Conservation (phyloP, 1,139 yeast genomes). For the Blastobotrys serpentis region DNA sequence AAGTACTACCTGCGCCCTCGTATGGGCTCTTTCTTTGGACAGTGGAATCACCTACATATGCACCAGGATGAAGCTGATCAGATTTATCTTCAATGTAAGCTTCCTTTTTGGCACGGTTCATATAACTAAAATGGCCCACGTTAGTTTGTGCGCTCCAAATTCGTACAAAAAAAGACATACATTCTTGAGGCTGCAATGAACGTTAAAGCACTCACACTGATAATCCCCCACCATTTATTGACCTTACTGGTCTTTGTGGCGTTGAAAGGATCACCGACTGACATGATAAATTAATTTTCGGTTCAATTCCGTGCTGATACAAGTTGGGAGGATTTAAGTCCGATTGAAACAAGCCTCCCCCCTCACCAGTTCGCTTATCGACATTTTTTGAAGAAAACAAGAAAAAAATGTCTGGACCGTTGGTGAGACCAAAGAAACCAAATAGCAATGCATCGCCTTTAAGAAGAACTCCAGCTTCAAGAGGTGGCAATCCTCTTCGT, state of each 20-base stretch:
- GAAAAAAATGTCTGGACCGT: conserved; percentile 16
- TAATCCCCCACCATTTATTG: conserved; percentile 36
- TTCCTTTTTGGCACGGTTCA: conserved; percentile 11
- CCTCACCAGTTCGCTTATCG: background rate
- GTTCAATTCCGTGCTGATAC: background rate
- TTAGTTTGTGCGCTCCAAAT: too few relatives aligned
- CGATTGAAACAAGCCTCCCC: background rate
- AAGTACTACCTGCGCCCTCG: conserved; percentile 42
- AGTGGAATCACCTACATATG: conserved; percentile 36
- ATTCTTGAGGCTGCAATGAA: conserved; percentile 23
- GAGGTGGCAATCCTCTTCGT: background rate
- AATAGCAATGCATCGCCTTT: conserved; percentile 26
- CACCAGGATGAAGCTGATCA: conserved; percentile 36
- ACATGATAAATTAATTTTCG: conserved; percentile 7
- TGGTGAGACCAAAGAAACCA: conserved; percentile 21
- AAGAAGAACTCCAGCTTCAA: conserved; percentile 26
- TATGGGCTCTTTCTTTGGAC: conserved; percentile 38
- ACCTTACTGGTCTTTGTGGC: conserved; percentile 21
- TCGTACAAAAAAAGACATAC: conserved; percentile 18
- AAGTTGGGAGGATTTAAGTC: conserved; percentile 1
- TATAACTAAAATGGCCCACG: too few relatives aligned
- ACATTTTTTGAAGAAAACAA: background rate
- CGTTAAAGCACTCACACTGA: conserved; percentile 30
- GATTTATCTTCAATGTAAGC: conserved; percentile 25
- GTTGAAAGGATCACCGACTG: conserved; percentile 15